phyloP scores from a whole-genome alignment of 345 rosid genomes.

The Aquilaria sinensis region DNA sequence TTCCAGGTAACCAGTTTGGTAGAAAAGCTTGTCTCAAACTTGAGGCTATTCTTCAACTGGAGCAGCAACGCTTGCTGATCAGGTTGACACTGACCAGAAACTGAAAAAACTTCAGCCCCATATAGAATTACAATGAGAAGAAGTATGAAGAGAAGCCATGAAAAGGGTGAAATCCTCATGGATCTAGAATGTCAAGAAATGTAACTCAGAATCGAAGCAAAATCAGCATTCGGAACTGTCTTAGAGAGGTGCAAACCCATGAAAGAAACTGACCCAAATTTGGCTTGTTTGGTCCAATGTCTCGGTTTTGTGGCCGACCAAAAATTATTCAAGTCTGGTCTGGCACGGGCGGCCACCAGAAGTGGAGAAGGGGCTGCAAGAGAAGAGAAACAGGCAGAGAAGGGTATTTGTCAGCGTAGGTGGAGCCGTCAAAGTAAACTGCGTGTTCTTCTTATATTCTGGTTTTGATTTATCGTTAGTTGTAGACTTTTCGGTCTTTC shows the following conservation, averaged over 20 bases:
- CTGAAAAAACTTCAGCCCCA: slow-evolving; percentile 7
- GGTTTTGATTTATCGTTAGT: not conserved
- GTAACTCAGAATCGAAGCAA: not conserved
- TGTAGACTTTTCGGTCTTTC: not conserved
- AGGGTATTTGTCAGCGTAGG: not conserved
- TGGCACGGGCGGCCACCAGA: not conserved
- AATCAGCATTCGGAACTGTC: not conserved
- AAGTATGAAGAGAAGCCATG: slow-evolving; percentile 8
- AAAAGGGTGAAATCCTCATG: slow-evolving; percentile 15
- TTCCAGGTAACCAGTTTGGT: slow-evolving; percentile 7
- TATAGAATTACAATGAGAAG: not conserved
- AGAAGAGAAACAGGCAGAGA: not conserved
- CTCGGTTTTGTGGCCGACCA: not conserved
- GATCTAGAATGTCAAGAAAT: not conserved
- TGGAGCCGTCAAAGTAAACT: not conserved
- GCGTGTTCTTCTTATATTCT: slow-evolving; percentile 2
- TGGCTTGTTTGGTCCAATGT: not conserved
- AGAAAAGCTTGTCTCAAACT: not conserved
- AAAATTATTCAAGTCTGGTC: not conserved
- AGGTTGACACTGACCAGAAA: slow-evolving; percentile 16
- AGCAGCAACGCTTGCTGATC: slow-evolving; percentile 11
- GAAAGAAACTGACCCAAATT: too few relatives aligned
- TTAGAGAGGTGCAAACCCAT: not conserved
- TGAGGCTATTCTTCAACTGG: not conserved
- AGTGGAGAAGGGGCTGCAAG: not conserved